Base-by-base conservation (phyloP, 2,329 filamentous ascomycete genomes). In the Neofusicoccum ribis region DNA sequence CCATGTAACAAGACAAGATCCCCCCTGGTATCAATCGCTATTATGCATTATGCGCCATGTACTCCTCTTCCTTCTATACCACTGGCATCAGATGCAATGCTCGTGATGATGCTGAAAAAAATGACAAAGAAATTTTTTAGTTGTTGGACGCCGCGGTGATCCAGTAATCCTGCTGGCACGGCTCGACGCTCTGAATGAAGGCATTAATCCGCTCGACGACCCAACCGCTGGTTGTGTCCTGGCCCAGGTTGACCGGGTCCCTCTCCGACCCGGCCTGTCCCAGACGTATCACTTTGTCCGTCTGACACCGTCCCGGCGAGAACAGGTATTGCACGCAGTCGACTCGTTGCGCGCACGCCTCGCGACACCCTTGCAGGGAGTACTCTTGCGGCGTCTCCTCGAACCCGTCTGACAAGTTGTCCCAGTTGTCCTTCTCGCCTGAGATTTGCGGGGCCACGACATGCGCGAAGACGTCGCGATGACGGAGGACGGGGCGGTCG, bases 291-390 rank as follows among this genome's bases (percentile, higher is more conserved):
- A 71, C 69, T 2, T 65, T 68, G 3, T 72, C 74, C 1, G 76
- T 68, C 1, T 70, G 71, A 65, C 76, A 78, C 6, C 74, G 74
- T 5, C 69, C 68, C 9, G 74, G 69, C 63, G 74, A 76, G 56
- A 74, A 77, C 0, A 73, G 73, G 66, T 76, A 78, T 49, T 78
- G 76, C 5, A 77, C 62, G 65, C 76, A 78, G 20, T 74, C 69
- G 7, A 64, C 64, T 51, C 72, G 73, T 34, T 68, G 71, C 20
- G 76, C 74, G 65, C 76, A 78, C 2, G 76, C 65, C 17, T 69
- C 71, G 59, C 69, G 73, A 41, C 76, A 78, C 44, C 76, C 73
- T 47, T 73, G 68, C 36, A 76, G 37, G 8, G 46, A 76, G 70
- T 74, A 77, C 56, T 76, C 75, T 31, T 71, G 72, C 23, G 56